These are phyloP conservation scores for Leptomonas pyrrhocoris DNA, from an alignment of 208 protist genomes.

Conservation along the genomic window DNA sequence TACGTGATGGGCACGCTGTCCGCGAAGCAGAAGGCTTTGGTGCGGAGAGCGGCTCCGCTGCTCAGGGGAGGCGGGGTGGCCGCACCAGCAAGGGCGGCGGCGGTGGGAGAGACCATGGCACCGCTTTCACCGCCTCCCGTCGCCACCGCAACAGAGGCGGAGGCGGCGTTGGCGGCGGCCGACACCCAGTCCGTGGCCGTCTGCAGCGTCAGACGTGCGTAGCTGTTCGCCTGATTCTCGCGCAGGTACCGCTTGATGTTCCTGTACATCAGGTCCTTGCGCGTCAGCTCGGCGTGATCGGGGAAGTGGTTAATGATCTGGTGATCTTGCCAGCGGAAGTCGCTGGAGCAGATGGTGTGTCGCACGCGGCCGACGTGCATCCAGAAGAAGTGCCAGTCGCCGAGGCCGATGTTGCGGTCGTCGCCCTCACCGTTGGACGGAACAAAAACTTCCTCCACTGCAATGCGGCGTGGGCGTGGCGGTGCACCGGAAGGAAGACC, in stretches of 20 bases:
- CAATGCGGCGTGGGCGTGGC: slow-evolving; percentile 15
- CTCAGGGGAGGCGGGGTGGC: too few relatives aligned
- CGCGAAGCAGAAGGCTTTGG: slow-evolving; percentile 54
- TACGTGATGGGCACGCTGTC: slow-evolving; percentile 94
- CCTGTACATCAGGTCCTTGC: slow-evolving; percentile 98
- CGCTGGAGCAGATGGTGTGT: slow-evolving; percentile 63
- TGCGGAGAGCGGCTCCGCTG: slow-evolving; percentile 5
- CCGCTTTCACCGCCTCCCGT: not conserved
- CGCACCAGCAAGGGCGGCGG: not conserved
- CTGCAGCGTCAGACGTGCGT: slow-evolving; percentile 39
- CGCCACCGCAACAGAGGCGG: not conserved
- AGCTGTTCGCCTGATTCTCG: slow-evolving; percentile 40
- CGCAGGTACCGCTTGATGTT: slow-evolving; percentile 94
- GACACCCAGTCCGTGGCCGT: slow-evolving; percentile 51
- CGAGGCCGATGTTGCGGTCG: slow-evolving; percentile 44
- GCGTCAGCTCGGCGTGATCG: slow-evolving; percentile 97
- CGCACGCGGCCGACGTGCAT: slow-evolving; percentile 82
- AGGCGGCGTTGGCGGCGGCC: slow-evolving; percentile 29
- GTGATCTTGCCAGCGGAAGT: slow-evolving; percentile 77
- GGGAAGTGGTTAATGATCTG: slow-evolving; percentile 98
- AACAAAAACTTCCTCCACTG: slow-evolving; percentile 54
- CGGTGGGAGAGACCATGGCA: not conserved
- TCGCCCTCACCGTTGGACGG: slow-evolving; percentile 40
- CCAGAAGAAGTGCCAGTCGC: slow-evolving; percentile 93
- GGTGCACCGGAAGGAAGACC: not conserved